Conservation (phyloP, 192 early-diverging fungal genomes). For the Linnemannia exigua region DNA sequence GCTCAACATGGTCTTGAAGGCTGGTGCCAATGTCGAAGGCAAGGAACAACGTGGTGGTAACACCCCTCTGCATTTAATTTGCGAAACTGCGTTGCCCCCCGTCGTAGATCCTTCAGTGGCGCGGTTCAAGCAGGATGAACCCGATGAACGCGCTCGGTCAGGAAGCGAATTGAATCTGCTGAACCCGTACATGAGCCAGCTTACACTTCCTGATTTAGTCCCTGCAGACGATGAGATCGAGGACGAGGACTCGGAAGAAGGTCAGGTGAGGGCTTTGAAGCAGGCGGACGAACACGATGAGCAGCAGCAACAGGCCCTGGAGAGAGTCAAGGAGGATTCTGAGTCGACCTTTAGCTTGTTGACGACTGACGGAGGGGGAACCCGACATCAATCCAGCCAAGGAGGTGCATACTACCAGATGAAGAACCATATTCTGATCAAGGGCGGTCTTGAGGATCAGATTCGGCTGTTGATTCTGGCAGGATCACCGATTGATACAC, state of each 20-base stretch:
- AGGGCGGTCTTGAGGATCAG: conserved; percentile 50
- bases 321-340: conserved; percentile 35
- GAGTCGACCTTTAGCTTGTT: conserved; percentile 26
- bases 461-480: conserved; percentile 39
- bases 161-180: not conserved
- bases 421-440: conserved; percentile 39
- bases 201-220: conserved; percentile 19
- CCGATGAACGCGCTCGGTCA: not conserved
- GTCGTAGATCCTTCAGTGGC: not conserved
- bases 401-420: conserved; percentile 39
- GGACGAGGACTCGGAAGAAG: conserved; percentile 33
- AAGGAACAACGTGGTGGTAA: conserved; percentile 49
- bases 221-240: conserved; percentile 4
- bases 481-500: conserved; percentile 35
- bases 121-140: conserved; percentile 15
- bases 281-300: conserved; percentile 38
- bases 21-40: conserved; percentile 45
- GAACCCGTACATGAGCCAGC: conserved; percentile 23
- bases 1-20: conserved; percentile 43
- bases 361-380: conserved; percentile 2
- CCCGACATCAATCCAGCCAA: not conserved
- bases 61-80: conserved; percentile 42
- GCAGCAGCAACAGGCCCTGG: conserved; percentile 35
- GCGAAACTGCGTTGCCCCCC: conserved; percentile 44
- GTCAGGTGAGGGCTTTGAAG: conserved; percentile 30